These are phyloP conservation scores for Rhodotorula mucilaginosa DNA, from an alignment of 1,284 basidiomycete species.

Conservation along the genomic window DNA sequence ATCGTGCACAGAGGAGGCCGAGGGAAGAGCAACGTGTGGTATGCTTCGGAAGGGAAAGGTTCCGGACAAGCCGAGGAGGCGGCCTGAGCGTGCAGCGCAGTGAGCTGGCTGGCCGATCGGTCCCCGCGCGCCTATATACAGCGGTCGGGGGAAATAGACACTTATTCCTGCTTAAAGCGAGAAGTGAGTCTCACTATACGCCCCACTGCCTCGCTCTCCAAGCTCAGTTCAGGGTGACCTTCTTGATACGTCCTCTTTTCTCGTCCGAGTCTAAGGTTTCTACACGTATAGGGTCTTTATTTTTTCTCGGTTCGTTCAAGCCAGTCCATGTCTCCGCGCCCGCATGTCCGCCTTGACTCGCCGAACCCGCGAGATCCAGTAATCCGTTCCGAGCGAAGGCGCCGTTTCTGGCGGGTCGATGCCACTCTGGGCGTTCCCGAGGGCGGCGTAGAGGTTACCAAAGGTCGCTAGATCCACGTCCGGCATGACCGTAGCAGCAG, in stretches of 20 bases:
- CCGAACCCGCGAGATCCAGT: not conserved
- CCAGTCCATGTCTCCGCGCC: not conserved
- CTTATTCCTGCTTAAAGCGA: too few species aligned
- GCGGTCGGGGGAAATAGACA: too few species aligned
- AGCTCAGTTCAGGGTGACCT: too few species aligned
- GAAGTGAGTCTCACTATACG: too few species aligned
- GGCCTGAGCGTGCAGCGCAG: too few species aligned
- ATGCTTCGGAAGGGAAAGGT: too few species aligned
- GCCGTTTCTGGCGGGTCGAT: not conserved
- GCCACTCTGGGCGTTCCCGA: not conserved
- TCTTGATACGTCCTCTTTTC: not conserved
- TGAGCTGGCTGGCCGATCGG: too few species aligned
- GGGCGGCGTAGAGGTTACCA: not conserved
- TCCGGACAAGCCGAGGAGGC: too few species aligned
- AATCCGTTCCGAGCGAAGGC: not conserved
- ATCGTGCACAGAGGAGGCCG: too few species aligned
- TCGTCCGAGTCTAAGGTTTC: not conserved
- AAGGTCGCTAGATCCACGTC: not conserved
- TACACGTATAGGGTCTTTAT: not conserved
- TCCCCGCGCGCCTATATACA: too few species aligned
- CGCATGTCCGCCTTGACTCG: not conserved
- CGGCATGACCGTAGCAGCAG: not conserved
- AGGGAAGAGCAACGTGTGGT: too few species aligned
- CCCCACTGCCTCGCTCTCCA: too few species aligned
- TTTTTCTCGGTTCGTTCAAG: not conserved